Conservation (phyloP, 345 rosid species). For the Hevea brasiliensis region DNA sequence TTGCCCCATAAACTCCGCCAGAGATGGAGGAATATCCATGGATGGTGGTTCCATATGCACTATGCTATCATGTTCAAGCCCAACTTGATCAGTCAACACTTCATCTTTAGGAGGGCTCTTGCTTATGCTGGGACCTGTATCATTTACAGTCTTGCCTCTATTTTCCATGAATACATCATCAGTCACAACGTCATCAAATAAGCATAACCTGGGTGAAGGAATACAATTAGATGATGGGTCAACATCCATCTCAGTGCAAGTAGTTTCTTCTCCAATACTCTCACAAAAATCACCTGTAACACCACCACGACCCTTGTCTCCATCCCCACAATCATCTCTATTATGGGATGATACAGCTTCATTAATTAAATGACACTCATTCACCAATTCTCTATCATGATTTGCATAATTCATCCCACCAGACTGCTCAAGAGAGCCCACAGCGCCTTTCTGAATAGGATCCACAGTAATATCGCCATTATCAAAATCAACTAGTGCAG, state of each 20-base stretch:
- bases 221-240: slow-evolving; percentile 9
- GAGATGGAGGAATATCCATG: slow-evolving; percentile 8
- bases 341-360: slow-evolving; percentile 17
- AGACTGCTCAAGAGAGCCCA: slow-evolving; percentile 18
- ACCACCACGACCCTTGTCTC: slow-evolving; percentile 15
- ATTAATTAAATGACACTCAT: slow-evolving; percentile 12
- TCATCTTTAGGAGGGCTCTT: background rate
- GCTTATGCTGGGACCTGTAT: slow-evolving; percentile 3
- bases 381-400: slow-evolving; percentile 21
- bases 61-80: slow-evolving; percentile 6
- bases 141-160: slow-evolving; percentile 11
- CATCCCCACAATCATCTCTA: slow-evolving; percentile 12
- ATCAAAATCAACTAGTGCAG: slow-evolving; percentile 33
- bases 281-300: slow-evolving; percentile 24
- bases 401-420: slow-evolving; percentile 11
- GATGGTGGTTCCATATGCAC: slow-evolving; percentile 14
- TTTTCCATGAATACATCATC: slow-evolving; percentile 21
- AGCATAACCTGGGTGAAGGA: slow-evolving; percentile 13
- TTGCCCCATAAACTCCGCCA: slow-evolving; percentile 6
- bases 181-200: slow-evolving; percentile 19
- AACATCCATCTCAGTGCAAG: slow-evolving; percentile 8
- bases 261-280: slow-evolving; percentile 20
- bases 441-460: slow-evolving; percentile 24
- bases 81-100: slow-evolving; percentile 25
- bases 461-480: slow-evolving; percentile 28